A percentile compares a stretch with the other conserved stretches of the same genome.
phyloP scores from a whole-genome alignment of 2,329 filamentous ascomycete genomes.

The Rhinocladiella mackenziei region DNA sequence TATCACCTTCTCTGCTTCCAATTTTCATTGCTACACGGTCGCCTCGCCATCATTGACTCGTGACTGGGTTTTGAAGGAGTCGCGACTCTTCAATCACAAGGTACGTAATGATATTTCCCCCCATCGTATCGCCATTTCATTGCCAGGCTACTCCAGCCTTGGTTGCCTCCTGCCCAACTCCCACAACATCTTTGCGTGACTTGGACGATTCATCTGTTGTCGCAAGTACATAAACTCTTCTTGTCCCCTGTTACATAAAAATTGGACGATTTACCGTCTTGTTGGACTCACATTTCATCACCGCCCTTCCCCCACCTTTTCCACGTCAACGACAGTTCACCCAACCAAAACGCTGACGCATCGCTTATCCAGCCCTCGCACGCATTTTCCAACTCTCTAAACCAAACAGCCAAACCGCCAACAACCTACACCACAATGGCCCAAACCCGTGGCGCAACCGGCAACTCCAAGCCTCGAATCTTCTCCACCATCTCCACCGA shows the following conservation, averaged over 20 bases:
- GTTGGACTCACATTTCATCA: constrained; percentile 16
- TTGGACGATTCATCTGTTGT: constrained; percentile 20
- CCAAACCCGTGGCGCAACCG: constrained; percentile 31
- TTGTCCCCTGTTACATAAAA: constrained; percentile 3
- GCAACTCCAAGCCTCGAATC: constrained; percentile 31
- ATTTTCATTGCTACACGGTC: no score
- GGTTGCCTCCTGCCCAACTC: constrained; percentile 21
- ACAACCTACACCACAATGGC: constrained; percentile 26
- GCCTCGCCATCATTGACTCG: constrained; percentile 19
- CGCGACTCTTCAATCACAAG: constrained; percentile 20
- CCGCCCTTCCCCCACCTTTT: constrained; percentile 14
- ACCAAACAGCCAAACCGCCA: constrained; percentile 1
- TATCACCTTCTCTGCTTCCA: constrained; percentile 9
- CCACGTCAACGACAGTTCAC: constrained; percentile 1
- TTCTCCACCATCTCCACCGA: constrained; percentile 24
- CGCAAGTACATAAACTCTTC: constrained; percentile 16
- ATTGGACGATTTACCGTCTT: neutral
- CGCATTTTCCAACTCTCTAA: constrained; percentile 1
- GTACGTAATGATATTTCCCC: constrained; percentile 23
- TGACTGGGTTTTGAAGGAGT: constrained; percentile 8
- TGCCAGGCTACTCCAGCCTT: constrained; percentile 6
- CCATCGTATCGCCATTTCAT: constrained; percentile 14
- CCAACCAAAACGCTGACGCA: constrained; percentile 12
- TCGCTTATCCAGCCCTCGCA: neutral
- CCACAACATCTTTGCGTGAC: constrained; percentile 14